Conservation (phyloP, 2,329 filamentous ascomycete genomes). For the Onygenales sp. region DNA sequence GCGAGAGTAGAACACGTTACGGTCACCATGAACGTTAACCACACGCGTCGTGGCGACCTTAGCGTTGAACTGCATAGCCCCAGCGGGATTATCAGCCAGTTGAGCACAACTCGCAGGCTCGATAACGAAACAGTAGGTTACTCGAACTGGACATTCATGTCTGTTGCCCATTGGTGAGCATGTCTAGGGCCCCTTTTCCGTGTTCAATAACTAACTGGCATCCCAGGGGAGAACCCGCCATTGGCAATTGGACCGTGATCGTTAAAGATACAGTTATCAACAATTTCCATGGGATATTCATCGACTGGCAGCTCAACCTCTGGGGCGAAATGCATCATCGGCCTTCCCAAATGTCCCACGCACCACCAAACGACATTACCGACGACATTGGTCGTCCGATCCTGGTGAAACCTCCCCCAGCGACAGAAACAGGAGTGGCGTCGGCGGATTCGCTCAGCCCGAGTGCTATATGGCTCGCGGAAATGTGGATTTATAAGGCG, state of each 20-base stretch:
- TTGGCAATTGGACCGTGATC: slow-evolving; percentile 84
- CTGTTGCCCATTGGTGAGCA: slow-evolving; percentile 81
- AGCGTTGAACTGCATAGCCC: slow-evolving; percentile 89
- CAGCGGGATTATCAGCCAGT: slow-evolving; percentile 67
- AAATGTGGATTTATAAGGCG: slow-evolving; percentile 88
- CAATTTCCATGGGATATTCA: slow-evolving; percentile 64
- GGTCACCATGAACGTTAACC: slow-evolving; percentile 91
- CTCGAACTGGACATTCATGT: slow-evolving; percentile 98
- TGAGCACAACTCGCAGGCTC: slow-evolving; percentile 62
- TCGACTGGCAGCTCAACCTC: slow-evolving; percentile 87
- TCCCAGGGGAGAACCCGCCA: slow-evolving; percentile 69
- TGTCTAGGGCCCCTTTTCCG: neutral
- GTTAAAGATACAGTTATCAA: slow-evolving; percentile 80
- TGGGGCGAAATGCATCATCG: slow-evolving; percentile 71
- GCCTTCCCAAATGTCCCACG: slow-evolving; percentile 36
- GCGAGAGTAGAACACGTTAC: slow-evolving; percentile 88
- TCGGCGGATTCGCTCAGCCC: slow-evolving; percentile 77
- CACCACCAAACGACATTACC: slow-evolving; percentile 39
- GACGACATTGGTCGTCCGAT: slow-evolving; percentile 58
- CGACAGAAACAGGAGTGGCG: slow-evolving; percentile 12
- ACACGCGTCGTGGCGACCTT: slow-evolving; percentile 78
- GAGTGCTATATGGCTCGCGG: slow-evolving; percentile 74
- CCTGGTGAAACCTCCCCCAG: slow-evolving; percentile 46
- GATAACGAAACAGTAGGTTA: slow-evolving; percentile 66
- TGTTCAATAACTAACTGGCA: slow-evolving; percentile 2